Evolutionary conservation across 1,139 yeast species (phyloP).

Genomic region (Spathaspora sp.): DNA sequence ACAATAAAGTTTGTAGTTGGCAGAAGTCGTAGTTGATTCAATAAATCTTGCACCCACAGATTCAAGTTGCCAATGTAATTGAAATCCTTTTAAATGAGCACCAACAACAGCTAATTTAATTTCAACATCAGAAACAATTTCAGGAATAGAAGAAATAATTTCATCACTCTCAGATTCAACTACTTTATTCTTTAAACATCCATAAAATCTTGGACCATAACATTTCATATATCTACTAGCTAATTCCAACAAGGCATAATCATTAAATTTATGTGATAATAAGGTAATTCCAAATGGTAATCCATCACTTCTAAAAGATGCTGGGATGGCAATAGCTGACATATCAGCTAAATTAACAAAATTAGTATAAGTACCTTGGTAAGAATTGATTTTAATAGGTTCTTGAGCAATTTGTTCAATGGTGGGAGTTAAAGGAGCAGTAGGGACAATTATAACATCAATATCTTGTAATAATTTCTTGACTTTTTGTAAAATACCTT

Average conservation of each 20-base stretch:
- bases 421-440: conserved; percentile 90
- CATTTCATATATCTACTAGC: conserved; percentile 68
- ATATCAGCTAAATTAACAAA: conserved; percentile 92
- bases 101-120: conserved; percentile 88
- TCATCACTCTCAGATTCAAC: conserved; percentile 35
- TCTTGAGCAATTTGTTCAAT: conserved; percentile 68
- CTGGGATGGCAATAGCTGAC: conserved; percentile 89
- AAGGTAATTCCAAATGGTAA: conserved; percentile 89
- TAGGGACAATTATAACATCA: conserved; percentile 85
- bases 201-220: conserved; percentile 31
- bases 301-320: conserved; percentile 81
- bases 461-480: conserved; percentile 51
- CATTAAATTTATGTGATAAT: conserved; percentile 78
- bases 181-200: conserved; percentile 43
- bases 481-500: conserved; percentile 67
- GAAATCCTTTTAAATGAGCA: conserved; percentile 87
- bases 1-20: conserved; percentile 77
- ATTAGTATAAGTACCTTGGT: conserved; percentile 95
- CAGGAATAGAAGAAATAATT: conserved; percentile 38
- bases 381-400: conserved; percentile 81
- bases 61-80: conserved; percentile 91
- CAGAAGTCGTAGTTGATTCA: conserved; percentile 65
- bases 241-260: conserved; percentile 81
- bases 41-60: conserved; percentile 78
- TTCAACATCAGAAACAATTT: conserved; percentile 22